A percentile compares a stretch with the other conserved stretches of the same genome.
These are phyloP conservation scores for Neonectria coccinea DNA, from an alignment of 2,329 filamentous ascomycete species.

Conservation along the genomic window DNA sequence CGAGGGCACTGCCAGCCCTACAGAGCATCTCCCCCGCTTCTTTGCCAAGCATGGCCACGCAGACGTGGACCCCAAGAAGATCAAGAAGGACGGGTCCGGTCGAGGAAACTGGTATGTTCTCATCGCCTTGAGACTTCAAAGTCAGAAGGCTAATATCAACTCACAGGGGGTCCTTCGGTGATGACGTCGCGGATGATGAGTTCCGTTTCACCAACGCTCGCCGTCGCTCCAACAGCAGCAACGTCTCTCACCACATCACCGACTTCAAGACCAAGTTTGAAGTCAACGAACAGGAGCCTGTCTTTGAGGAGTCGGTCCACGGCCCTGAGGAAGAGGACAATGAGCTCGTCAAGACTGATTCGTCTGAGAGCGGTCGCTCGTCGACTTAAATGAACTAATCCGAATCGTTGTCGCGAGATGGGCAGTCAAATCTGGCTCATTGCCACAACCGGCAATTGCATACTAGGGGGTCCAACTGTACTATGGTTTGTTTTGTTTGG, in stretches of 20 bases:
- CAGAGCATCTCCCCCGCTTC: constrained; percentile 87
- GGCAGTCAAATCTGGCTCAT: constrained; percentile 37
- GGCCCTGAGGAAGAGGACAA: constrained; percentile 72
- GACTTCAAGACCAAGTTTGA: constrained; percentile 99
- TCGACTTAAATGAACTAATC: constrained; percentile 58
- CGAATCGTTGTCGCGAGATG: constrained; percentile 28
- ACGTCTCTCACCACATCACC: constrained; percentile 74
- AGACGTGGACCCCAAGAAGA: constrained; percentile 88
- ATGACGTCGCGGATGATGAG: constrained; percentile 84
- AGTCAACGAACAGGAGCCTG: constrained; percentile 85
- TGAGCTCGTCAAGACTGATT: constrained; percentile 66
- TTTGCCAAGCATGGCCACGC: constrained; percentile 89
- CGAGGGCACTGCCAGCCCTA: constrained; percentile 75
- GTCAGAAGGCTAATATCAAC: constrained; percentile 33
- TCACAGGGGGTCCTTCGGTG: constrained; percentile 82
- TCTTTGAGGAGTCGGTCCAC: constrained; percentile 89
- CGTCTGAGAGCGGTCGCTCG: constrained; percentile 71
- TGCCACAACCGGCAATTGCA: constrained; percentile 42
- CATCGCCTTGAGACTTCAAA: constrained; percentile 1
- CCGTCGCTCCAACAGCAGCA: constrained; percentile 92
- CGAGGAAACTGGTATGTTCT: constrained; percentile 89
- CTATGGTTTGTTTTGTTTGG: constrained; percentile 34
- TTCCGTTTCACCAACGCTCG: constrained; percentile 89
- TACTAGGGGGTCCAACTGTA: constrained; percentile 37
- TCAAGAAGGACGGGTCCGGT: constrained; percentile 95